These are phyloP conservation scores for Aspergillus ruber DNA, from an alignment of 2,329 filamentous ascomycete species.

Conservation along the genomic window DNA sequence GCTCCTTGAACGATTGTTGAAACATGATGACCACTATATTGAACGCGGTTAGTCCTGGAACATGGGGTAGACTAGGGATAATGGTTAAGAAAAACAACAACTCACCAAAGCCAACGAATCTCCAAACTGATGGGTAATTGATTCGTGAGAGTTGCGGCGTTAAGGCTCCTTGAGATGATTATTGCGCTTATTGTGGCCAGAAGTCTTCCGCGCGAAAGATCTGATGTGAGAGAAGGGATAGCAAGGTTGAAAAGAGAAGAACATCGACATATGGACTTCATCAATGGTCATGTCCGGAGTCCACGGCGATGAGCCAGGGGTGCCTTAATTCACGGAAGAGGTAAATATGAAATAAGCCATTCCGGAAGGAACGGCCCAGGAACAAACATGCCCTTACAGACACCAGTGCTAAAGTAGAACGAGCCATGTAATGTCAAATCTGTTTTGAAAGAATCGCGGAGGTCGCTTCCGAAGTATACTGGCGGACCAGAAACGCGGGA, in stretches of 20 bases:
- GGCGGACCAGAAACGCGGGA: background rate
- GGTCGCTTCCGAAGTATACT: background rate
- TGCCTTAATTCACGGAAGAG: background rate
- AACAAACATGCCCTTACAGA: too few relatives aligned
- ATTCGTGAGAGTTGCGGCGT: too few relatives aligned
- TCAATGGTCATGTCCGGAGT: background rate
- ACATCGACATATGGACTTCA: too few relatives aligned
- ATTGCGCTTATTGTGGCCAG: background rate
- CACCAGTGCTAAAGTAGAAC: too few relatives aligned
- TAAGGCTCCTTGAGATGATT: background rate
- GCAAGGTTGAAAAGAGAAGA: too few relatives aligned
- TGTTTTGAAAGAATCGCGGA: background rate
- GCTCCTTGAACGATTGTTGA: conserved; percentile 9
- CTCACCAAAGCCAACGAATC: background rate
- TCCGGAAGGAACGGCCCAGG: background rate
- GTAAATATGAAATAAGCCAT: background rate
- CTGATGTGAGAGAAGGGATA: too few relatives aligned
- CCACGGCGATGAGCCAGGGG: background rate
- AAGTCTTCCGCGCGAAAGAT: background rate
- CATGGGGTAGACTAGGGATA: too few relatives aligned
- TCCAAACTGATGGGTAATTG: background rate
- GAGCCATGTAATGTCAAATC: conserved; percentile 3
- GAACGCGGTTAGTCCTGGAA: background rate
- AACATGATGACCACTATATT: conserved; percentile 12
- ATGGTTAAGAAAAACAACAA: background rate